These are phyloP conservation scores for Coemansia sp. DNA, from an alignment of 192 early-diverging fungal species.

Conservation along the genomic window DNA sequence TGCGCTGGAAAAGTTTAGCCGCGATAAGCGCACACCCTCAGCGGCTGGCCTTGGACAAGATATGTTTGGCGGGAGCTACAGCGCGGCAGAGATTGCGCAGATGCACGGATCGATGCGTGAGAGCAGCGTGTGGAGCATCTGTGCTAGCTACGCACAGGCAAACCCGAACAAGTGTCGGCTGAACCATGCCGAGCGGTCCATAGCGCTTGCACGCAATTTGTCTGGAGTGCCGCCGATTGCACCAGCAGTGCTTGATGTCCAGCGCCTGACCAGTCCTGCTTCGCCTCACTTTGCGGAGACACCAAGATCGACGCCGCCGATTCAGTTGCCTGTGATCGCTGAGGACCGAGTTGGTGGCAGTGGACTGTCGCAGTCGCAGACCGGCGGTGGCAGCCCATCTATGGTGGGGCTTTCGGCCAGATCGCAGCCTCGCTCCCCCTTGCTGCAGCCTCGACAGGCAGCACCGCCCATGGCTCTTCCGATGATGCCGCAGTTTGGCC, in stretches of 20 bases:
- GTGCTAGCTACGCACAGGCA: slow-evolving; percentile 13
- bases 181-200: slow-evolving; percentile 21
- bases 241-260: neutral
- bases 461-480: neutral
- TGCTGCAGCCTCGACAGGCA: slow-evolving; percentile 23
- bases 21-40: slow-evolving; percentile 5
- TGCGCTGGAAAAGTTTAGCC: slow-evolving; percentile 40
- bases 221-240: neutral
- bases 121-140: slow-evolving; percentile 29
- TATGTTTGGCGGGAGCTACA: slow-evolving; percentile 28
- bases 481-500: slow-evolving; percentile 19
- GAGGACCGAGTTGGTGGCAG: slow-evolving; percentile 33
- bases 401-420: slow-evolving; percentile 3
- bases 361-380: slow-evolving; percentile 14
- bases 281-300: slow-evolving; percentile 1
- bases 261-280: slow-evolving; percentile 1
- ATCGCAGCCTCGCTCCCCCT: slow-evolving; percentile 21
- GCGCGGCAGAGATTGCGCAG: slow-evolving; percentile 31
- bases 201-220: slow-evolving; percentile 25
- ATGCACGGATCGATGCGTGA: slow-evolving; percentile 34
- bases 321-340: slow-evolving; percentile 17
- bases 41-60: neutral
- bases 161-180: slow-evolving; percentile 15
- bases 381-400: neutral
- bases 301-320: slow-evolving; percentile 3